Evolutionary conservation across 306 rosid genomes (phyloP), one percentile per base, ranked within the genome.

Genomic region (Glycine tomentella): DNA sequence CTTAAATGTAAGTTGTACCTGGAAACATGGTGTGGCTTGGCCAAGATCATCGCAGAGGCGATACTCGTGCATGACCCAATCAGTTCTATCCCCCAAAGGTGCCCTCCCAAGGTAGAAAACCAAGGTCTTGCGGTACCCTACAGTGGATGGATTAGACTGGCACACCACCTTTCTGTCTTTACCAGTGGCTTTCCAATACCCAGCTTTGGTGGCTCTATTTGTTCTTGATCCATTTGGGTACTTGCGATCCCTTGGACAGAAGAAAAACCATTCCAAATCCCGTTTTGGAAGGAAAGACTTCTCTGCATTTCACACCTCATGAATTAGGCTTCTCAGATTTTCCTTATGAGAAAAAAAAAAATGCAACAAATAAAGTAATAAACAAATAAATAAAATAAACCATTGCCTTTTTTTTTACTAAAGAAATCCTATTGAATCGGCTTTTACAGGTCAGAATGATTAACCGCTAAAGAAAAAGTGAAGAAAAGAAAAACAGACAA

Each of bases 111-210:
- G 82, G 73, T 95, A 93, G 82, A 95, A 95, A 80, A 95, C 98
- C 36, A 95, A 90, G 55, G 97, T 92, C 88, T 95, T 95, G 49
- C 97, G 86, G 72, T 85, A 84, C 25, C 92, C 97, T 3, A 89
- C 90, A 53, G 77, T 42, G 40, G 91, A 78, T 25, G 88, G 84
- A 65, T 67, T 34, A 40, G 86, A 77, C 46, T 88, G 83, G 48
- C 97, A 91, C 17, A 84, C 85, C 50, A 92, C 85, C 76, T 87
- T 91, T 65, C 92, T 84, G 69, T 95, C 98, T 81, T 95, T 95
- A 72, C 98, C 97, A 6, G 98, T 95, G 82, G 97, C 98, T 88
- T 95, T 95, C 98, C 98, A 92, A 83, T 95, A 95, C 38, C 97
- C 97, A 57, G 90, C 88, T 85, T 91, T 95, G 20, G 98, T 95